Conservation (phyloP, 148 eudicot genomes). For the Vaccinium vitisidaea region DNA sequence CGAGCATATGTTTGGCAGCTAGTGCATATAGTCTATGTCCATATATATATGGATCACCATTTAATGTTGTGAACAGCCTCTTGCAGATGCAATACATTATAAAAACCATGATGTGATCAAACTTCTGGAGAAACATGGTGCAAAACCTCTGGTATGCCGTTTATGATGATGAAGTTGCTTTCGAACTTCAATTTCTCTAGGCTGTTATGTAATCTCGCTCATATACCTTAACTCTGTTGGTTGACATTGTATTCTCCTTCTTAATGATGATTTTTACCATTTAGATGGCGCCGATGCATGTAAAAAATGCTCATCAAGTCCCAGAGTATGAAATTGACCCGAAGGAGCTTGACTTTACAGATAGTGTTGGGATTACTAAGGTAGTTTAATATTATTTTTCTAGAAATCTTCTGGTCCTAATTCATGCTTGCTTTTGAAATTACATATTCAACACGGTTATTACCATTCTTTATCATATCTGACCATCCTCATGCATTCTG, state of each 20-base stretch:
- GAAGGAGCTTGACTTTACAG: slow-evolving; percentile 72
- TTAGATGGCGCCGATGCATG: slow-evolving; percentile 77
- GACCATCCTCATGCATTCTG: neutral
- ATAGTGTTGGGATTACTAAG: slow-evolving; percentile 68
- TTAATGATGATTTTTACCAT: too few relatives aligned
- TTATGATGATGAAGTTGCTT: neutral
- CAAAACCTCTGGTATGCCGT: slow-evolving; percentile 65
- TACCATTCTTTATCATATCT: neutral
- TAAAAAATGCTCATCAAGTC: slow-evolving; percentile 66
- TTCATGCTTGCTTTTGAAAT: neutral
- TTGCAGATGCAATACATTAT: slow-evolving; percentile 95
- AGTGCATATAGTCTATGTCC: neutral
- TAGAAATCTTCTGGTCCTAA: neutral
- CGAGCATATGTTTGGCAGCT: neutral
- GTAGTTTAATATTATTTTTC: slow-evolving; percentile 27
- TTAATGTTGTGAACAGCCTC: slow-evolving; percentile 64
- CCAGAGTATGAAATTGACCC: slow-evolving; percentile 95
- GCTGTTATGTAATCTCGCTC: neutral
- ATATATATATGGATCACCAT: neutral
- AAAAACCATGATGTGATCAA: slow-evolving; percentile 76
- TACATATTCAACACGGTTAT: neutral
- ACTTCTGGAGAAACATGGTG: slow-evolving; percentile 86
- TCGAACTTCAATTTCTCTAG: neutral
- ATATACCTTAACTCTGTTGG: neutral
- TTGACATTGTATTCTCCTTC: too few relatives aligned